phyloP scores from a whole-genome alignment of 208 protist species.

The Herpetomonas tarakana region DNA sequence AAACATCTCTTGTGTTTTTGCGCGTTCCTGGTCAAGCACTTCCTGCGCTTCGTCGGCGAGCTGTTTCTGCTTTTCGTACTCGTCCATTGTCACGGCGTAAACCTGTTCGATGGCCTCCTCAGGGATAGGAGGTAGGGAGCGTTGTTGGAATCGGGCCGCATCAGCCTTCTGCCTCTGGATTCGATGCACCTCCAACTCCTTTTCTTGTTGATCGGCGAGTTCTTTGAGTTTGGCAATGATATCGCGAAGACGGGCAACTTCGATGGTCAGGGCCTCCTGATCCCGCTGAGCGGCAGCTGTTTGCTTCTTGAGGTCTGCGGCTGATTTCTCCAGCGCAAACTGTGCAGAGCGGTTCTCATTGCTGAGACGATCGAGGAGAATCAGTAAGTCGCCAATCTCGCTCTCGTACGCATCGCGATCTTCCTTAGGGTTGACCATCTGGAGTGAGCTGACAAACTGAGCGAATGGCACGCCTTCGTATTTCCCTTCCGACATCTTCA shows the following conservation, averaged over 20 bases:
- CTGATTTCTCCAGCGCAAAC: slow-evolving; percentile 42
- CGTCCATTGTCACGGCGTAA: slow-evolving; percentile 23
- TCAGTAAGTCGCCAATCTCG: slow-evolving; percentile 58
- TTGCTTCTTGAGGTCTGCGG: slow-evolving; percentile 40
- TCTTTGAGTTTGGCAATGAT: slow-evolving; percentile 47
- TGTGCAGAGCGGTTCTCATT: slow-evolving; percentile 54
- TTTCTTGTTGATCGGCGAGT: slow-evolving; percentile 33
- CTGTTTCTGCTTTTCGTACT: slow-evolving; percentile 19
- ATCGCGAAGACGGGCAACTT: slow-evolving; percentile 35
- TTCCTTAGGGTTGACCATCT: slow-evolving; percentile 18
- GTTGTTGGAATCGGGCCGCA: slow-evolving; percentile 21
- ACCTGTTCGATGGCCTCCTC: slow-evolving; percentile 4
- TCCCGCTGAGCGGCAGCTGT: slow-evolving; percentile 38
- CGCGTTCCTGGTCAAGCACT: slow-evolving; percentile 19
- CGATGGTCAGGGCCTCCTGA: slow-evolving; percentile 22
- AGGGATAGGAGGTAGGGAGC: slow-evolving; percentile 10
- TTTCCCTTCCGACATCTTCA: slow-evolving; percentile 28
- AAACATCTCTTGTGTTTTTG: slow-evolving; percentile 14
- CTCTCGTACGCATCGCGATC: slow-evolving; percentile 66
- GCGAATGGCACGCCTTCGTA: slow-evolving; percentile 37
- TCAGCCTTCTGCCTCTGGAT: slow-evolving; percentile 25
- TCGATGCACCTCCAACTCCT: slow-evolving; percentile 25
- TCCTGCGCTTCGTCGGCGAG: slow-evolving; percentile 11
- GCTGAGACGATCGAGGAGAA: slow-evolving; percentile 43
- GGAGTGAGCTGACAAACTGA: slow-evolving; percentile 45